Evolutionary conservation across 1,284 basidiomycete genomes (phyloP).

Genomic region (Rhodotorula sp.): DNA sequence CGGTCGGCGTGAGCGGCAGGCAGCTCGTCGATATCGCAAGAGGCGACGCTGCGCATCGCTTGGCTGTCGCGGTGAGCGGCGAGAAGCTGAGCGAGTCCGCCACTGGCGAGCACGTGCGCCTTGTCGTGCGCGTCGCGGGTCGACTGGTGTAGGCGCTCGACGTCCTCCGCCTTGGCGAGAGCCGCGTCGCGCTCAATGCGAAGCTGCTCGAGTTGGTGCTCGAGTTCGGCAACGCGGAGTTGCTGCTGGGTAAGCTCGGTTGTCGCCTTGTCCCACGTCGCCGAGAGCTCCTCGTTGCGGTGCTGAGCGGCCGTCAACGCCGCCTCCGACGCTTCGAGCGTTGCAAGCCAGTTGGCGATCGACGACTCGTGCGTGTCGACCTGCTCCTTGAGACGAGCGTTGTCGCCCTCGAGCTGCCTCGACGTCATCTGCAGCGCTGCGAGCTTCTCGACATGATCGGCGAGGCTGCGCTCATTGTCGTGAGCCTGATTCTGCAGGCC

Average conservation of each 20-base stretch:
- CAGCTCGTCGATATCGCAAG: not conserved
- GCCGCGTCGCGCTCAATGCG: constrained; percentile 17
- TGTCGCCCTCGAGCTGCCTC: constrained; percentile 78
- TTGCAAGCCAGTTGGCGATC: constrained; percentile 77
- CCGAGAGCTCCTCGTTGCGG: constrained; percentile 78
- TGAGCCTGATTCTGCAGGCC: constrained; percentile 69
- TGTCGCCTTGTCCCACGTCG: constrained; percentile 66
- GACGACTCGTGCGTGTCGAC: constrained; percentile 56
- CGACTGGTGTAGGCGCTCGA: constrained; percentile 23
- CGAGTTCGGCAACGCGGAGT: constrained; percentile 56
- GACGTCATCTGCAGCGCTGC: constrained; percentile 71
- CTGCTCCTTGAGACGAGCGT: constrained; percentile 65
- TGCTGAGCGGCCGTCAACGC: constrained; percentile 73
- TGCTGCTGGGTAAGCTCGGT: constrained; percentile 60
- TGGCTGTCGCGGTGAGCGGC: constrained; percentile 2
- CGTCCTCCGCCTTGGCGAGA: constrained; percentile 8
- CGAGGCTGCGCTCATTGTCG: constrained; percentile 64
- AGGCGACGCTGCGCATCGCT: not conserved
- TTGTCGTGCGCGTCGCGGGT: constrained; percentile 83
- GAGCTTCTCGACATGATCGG: constrained; percentile 76
- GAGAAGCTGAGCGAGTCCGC: constrained; percentile 73
- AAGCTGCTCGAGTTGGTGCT: constrained; percentile 29
- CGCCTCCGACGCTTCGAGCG: constrained; percentile 78
- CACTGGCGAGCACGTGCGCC: constrained; percentile 76
- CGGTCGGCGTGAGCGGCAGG: constrained; percentile 11